phyloP scores from a whole-genome alignment of 306 rosid genomes.

The Prinsepia uniflora region DNA sequence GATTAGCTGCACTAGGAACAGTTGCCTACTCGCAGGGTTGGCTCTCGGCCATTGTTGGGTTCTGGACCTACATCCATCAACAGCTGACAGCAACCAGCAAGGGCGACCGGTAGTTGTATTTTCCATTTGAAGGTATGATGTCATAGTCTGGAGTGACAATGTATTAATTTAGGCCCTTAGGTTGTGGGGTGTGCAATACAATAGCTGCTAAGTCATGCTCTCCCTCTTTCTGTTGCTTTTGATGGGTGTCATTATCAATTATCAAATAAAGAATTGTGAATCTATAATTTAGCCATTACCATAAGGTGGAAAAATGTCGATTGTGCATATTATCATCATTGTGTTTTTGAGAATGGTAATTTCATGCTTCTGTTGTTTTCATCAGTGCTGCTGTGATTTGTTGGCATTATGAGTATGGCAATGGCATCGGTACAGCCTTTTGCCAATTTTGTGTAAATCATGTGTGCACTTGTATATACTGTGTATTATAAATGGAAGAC shows the following conservation, averaged over 20 bases:
- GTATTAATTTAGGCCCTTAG: not conserved
- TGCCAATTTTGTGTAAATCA: not conserved
- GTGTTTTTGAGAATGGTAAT: not conserved
- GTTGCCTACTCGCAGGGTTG: not conserved
- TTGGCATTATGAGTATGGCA: not conserved
- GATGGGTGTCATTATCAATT: slow-evolving; percentile 6
- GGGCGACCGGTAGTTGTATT: not conserved
- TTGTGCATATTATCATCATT: not conserved
- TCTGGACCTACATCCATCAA: not conserved
- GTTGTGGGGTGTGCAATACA: no score
- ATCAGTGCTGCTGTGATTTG: not conserved
- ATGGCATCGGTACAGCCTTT: not conserved
- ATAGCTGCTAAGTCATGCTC: not conserved
- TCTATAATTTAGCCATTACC: not conserved
- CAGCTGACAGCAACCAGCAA: not conserved
- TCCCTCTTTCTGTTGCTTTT: not conserved
- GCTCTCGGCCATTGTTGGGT: no score
- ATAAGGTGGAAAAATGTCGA: not conserved
- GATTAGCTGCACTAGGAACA: not conserved
- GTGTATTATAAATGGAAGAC: no score
- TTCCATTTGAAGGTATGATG: not conserved
- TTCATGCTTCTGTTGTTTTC: not conserved
- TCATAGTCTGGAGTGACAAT: not conserved
- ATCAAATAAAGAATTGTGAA: not conserved
- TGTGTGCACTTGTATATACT: not conserved